These are phyloP conservation scores for Brassica rapa DNA, from an alignment of 345 rosid genomes.

Conservation along the genomic window DNA sequence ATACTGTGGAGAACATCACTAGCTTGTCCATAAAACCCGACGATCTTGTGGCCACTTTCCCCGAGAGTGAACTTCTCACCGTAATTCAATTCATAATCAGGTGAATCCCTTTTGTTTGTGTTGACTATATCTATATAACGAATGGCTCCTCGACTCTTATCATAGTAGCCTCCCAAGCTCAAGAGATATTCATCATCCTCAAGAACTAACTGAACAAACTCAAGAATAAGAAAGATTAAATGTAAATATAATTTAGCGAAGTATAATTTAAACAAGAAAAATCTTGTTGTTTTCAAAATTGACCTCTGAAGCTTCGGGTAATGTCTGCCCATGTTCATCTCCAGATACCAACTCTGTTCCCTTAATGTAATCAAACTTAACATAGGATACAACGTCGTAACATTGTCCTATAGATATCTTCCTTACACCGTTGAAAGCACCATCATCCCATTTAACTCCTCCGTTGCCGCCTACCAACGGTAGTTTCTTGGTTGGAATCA, in stretches of 20 bases:
- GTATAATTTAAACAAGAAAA: neutral
- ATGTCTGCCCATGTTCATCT: conserved; percentile 34
- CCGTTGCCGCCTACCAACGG: conserved; percentile 21
- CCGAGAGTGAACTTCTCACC: conserved; percentile 23
- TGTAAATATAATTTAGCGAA: neutral
- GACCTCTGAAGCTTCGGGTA: conserved; percentile 23
- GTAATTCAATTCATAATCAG: neutral
- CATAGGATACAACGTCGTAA: conserved; percentile 17
- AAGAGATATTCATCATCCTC: conserved; percentile 34
- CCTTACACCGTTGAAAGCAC: conserved; percentile 24
- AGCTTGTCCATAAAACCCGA: conserved; percentile 34
- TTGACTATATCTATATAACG: neutral
- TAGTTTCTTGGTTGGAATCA: conserved; percentile 16
- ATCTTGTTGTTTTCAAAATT: neutral
- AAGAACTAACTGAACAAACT: conserved; percentile 25
- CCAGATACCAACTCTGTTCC: conserved; percentile 2
- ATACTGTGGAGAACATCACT: conserved; percentile 28
- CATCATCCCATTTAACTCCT: conserved; percentile 39
- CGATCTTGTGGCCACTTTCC: conserved; percentile 14
- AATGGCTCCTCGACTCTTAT: neutral
- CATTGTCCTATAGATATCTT: conserved; percentile 27
- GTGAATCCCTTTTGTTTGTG: conserved; percentile 30
- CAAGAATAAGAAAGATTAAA: neutral
- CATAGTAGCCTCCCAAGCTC: conserved; percentile 17
- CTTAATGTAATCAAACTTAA: conserved; percentile 26